Evolutionary conservation across 768 basidiomycete species (phyloP).

Genomic region (Leucocoprinus sp.): DNA sequence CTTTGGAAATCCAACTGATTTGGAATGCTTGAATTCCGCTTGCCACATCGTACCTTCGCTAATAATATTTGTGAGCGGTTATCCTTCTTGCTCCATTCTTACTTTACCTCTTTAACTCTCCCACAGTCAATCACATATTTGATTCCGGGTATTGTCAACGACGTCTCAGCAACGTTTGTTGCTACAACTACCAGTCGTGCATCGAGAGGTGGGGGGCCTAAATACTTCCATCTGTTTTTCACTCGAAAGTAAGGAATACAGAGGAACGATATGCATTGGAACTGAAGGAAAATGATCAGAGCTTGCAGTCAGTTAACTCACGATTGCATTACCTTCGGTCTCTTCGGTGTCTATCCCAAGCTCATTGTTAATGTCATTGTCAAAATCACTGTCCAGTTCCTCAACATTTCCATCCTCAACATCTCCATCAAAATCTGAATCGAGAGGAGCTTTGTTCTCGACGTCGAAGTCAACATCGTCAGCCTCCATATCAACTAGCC

Average conservation of each 20-base stretch:
- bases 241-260: conserved; percentile 87
- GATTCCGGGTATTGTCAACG: conserved; percentile 93
- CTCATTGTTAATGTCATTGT: conserved; percentile 44
- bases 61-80: conserved; percentile 2
- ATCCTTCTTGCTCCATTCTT: not conserved
- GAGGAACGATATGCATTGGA: conserved; percentile 89
- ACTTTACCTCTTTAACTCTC: conserved; percentile 79
- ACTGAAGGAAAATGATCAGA: conserved; percentile 35
- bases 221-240: conserved; percentile 97
- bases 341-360: conserved; percentile 56
- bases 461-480: conserved; percentile 58
- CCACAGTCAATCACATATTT: conserved; percentile 98
- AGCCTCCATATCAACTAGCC: conserved; percentile 62
- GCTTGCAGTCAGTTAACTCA: conserved; percentile 4
- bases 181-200: conserved; percentile 87
- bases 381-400: conserved; percentile 67
- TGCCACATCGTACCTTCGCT: conserved; percentile 77
- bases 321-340: conserved; percentile 44
- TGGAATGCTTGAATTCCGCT: conserved; percentile 89
- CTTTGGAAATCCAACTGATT: conserved; percentile 91
- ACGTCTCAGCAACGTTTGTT: conserved; percentile 96
- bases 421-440: conserved; percentile 56
- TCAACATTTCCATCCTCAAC: conserved; percentile 68
- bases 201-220: conserved; percentile 68
- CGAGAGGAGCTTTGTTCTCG: conserved; percentile 5